Evolutionary conservation across 805 yeast species (phyloP), one percentile per base, ranked within the genome.

Genomic region (Hanseniaspora jakobsenii): DNA sequence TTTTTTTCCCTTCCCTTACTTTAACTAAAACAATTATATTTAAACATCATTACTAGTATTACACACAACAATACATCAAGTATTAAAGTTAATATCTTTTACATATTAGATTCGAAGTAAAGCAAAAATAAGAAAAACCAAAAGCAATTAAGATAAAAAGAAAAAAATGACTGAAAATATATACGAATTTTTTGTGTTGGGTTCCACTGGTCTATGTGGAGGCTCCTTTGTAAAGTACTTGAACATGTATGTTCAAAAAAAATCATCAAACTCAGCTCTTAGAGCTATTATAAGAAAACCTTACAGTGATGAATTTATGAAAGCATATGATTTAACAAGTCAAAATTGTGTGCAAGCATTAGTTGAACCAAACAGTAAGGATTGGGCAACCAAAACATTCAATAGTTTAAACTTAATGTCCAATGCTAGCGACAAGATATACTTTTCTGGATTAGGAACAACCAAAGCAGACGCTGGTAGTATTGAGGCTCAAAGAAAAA

Each of bases 161-260:
- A 10, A 9, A 6, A 23, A 12, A 24, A 42, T 42, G 46, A 2
- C 31, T 23, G 36, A 27, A n/a, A 23, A 5, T n/a, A 35, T 22
- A 28, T 38, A 13, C 23, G 36, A 39, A 31, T 60, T 62, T 12
- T 61, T 71, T 35, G 54, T 70, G 13, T 59, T 82, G 35, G 95
- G 95, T 2, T 71, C 86, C 23, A 84, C 94, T 1, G 95, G 95
- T 2, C 62, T 83, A 17, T 78, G 80, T 46, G 95, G 94, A 7
- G 52, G 66, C 19, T 67, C 64, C 19, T 69, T 82, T 48, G 56
- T 82, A 44, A 69, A 66, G 44, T 60, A 60, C 21, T 72, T 73
- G 5, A 59, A 60, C 30, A 27, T 35, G 17, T 29, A 14, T 16
- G 29, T 35, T 14, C 4, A 18, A 21, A 24, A 24, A 2, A 18